Evolutionary conservation across 495 filamentous ascomycete genomes (phyloP).

Genomic region (Hypoxylon intermedium): DNA sequence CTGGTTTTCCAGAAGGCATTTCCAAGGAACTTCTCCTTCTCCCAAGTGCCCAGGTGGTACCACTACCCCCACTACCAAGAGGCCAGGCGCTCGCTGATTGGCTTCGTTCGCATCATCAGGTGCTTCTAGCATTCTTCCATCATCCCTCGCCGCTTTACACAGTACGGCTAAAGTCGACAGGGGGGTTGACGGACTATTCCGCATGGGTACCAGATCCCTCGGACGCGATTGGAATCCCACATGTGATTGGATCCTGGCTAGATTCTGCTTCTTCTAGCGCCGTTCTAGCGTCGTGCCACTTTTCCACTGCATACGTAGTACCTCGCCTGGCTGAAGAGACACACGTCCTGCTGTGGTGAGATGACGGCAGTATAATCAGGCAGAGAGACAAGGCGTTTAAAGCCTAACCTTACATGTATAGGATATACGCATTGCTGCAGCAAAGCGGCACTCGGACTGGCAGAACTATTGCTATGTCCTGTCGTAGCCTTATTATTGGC

Average conservation of each 20-base stretch:
- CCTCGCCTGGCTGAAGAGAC: constrained; percentile 28
- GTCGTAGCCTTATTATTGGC: constrained; percentile 23
- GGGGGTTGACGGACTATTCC: constrained; percentile 37
- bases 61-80: constrained; percentile 15
- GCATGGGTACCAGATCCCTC: constrained; percentile 36
- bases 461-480: constrained; percentile 8
- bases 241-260: constrained; percentile 39
- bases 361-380: constrained; percentile 22
- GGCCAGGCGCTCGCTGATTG: constrained; percentile 21
- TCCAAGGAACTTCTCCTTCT: not conserved
- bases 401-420: constrained; percentile 22
- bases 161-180: constrained; percentile 33
- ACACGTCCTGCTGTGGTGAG: not conserved
- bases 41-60: not conserved
- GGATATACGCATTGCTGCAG: not conserved
- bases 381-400: constrained; percentile 28
- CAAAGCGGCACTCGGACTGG: constrained; percentile 32
- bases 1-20: constrained; percentile 1
- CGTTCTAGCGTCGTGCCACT: constrained; percentile 49
- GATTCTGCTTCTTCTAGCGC: constrained; percentile 46
- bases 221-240: constrained; percentile 20
- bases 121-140: constrained; percentile 44
- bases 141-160: constrained; percentile 39
- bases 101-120: constrained; percentile 34
- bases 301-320: constrained; percentile 27